A percentile compares a stretch with the other conserved stretches of the same genome.
Evolutionary conservation across 371 early-diverging fungal genomes (phyloP).

Genomic region (Funneliformis caledonium): DNA sequence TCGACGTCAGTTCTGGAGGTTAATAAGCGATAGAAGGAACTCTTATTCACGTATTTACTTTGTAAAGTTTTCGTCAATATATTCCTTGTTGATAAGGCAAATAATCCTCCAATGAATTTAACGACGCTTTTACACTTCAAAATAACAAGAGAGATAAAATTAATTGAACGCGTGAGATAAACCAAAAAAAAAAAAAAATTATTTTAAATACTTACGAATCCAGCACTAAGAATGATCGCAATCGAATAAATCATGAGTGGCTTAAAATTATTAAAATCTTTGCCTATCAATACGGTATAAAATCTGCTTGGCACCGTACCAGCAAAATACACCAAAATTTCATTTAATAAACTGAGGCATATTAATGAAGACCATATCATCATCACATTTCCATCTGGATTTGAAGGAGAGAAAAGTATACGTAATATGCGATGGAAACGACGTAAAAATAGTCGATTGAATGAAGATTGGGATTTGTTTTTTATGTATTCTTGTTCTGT

Average conservation of each 20-base stretch:
- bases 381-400: constrained; percentile 42
- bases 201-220: constrained; percentile 51
- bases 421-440: constrained; percentile 31
- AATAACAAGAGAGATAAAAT: not conserved
- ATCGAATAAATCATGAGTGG: constrained; percentile 57
- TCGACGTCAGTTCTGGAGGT: constrained; percentile 61
- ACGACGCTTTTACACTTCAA: constrained; percentile 62
- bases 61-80: constrained; percentile 67
- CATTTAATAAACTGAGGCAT: constrained; percentile 52
- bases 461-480: constrained; percentile 19
- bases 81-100: constrained; percentile 62
- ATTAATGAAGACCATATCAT: constrained; percentile 59
- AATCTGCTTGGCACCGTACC: constrained; percentile 76
- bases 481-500: not conserved
- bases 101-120: constrained; percentile 59
- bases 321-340: constrained; percentile 70
- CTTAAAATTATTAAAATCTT: constrained; percentile 63
- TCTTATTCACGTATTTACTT: constrained; percentile 62
- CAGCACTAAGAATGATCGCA: constrained; percentile 60
- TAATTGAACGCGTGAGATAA: not conserved
- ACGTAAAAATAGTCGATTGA: constrained; percentile 31
- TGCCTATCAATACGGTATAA: constrained; percentile 68
- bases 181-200: not conserved
- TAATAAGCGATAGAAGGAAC: constrained; percentile 63
- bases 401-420: constrained; percentile 30